Evolutionary conservation across 2,329 filamentous ascomycete species (phyloP).

Genomic region (Alternaria ventricosa): DNA sequence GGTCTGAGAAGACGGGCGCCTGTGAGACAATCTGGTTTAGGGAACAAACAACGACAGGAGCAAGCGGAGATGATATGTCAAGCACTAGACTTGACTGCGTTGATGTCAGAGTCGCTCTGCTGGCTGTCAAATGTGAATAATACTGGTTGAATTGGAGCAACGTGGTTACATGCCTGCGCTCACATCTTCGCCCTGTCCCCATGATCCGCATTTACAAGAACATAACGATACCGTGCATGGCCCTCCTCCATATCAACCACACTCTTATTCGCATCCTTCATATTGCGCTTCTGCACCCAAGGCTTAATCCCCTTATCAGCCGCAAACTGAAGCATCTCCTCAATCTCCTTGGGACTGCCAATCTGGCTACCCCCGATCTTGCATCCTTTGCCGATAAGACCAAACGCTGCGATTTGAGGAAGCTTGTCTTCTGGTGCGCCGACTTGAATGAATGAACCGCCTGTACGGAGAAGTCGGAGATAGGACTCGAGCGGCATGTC

Average conservation of each 20-base stretch:
- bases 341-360: conserved; percentile 64
- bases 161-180: neutral
- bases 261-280: conserved; percentile 62
- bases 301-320: conserved; percentile 65
- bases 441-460: conserved; percentile 71
- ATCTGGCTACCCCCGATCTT: conserved; percentile 56
- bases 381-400: conserved; percentile 63
- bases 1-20: neutral
- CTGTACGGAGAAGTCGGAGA: conserved; percentile 64
- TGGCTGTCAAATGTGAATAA: neutral
- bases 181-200: conserved; percentile 34
- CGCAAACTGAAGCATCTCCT: conserved; percentile 67
- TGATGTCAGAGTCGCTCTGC: neutral
- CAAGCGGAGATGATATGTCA: neutral
- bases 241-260: conserved; percentile 65
- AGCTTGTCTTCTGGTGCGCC: conserved; percentile 68
- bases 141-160: neutral
- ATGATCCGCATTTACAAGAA: conserved; percentile 40
- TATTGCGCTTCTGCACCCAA: conserved; percentile 66
- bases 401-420: conserved; percentile 63
- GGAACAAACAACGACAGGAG: neutral
- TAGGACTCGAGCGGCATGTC: conserved; percentile 71
- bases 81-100: neutral
- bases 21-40: neutral
- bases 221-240: conserved; percentile 56